Evolutionary conservation across 176 grass and related monocot species (phyloP).

Genomic region (Paspalum notatum): DNA sequence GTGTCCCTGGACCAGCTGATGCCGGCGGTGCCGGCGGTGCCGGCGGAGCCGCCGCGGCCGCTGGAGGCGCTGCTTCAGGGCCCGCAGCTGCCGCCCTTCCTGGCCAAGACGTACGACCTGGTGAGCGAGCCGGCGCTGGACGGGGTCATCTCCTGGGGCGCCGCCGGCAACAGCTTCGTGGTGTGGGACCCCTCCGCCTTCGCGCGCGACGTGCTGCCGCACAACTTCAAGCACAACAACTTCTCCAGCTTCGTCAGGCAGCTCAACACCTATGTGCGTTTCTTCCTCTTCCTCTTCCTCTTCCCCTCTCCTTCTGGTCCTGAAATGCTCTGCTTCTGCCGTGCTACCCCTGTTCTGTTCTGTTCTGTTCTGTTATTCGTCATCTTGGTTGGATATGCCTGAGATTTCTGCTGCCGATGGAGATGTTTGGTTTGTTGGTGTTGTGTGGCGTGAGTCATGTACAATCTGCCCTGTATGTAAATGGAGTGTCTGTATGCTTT

Average conservation of each 20-base stretch:
- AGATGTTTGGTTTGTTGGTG: slow-evolving; percentile 7
- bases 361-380: slow-evolving; percentile 19
- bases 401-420: not conserved
- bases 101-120: slow-evolving; percentile 93
- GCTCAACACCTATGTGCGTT: slow-evolving; percentile 96
- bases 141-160: slow-evolving; percentile 77
- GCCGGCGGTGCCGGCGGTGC: not conserved
- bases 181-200: slow-evolving; percentile 81
- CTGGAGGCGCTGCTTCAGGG: slow-evolving; percentile 78
- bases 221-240: slow-evolving; percentile 91
- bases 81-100: slow-evolving; percentile 70
- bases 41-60: slow-evolving; percentile 51
- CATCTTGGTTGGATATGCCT: slow-evolving; percentile 24
- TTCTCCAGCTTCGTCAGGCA: slow-evolving; percentile 98
- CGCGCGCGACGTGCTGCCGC: slow-evolving; percentile 67
- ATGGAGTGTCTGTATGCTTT: slow-evolving; percentile 16
- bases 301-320: not conserved
- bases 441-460: slow-evolving; percentile 21
- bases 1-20: slow-evolving; percentile 37
- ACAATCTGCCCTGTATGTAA: slow-evolving; percentile 35
- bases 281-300: not conserved
- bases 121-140: slow-evolving; percentile 72
- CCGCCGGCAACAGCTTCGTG: slow-evolving; percentile 80
- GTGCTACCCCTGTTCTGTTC: slow-evolving; percentile 14
- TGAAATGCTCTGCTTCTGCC: slow-evolving; percentile 12